Conservation (phyloP, 2,329 filamentous ascomycete genomes). For the Furcasterigmium furcatum region DNA sequence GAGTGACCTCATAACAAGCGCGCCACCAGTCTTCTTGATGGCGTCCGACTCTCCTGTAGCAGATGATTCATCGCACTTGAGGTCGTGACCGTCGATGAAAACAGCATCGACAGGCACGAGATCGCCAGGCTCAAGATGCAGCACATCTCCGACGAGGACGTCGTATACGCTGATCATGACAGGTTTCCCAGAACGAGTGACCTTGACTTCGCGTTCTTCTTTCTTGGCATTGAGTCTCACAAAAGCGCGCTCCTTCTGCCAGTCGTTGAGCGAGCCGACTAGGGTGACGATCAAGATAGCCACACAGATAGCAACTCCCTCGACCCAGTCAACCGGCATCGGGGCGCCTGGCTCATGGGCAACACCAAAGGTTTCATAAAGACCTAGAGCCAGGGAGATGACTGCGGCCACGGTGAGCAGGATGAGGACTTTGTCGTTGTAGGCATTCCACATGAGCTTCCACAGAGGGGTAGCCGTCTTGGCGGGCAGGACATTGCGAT, state of each 20-base stretch:
- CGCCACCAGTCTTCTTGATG: slow-evolving; percentile 61
- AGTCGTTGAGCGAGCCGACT: slow-evolving; percentile 77
- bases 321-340: slow-evolving; percentile 79
- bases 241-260: slow-evolving; percentile 79
- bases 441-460: slow-evolving; percentile 73
- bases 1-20: slow-evolving; percentile 54
- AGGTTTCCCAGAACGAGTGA: slow-evolving; percentile 69
- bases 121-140: slow-evolving; percentile 73
- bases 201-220: slow-evolving; percentile 70
- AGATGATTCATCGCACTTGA: slow-evolving; percentile 69
- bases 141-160: slow-evolving; percentile 69
- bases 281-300: slow-evolving; percentile 74
- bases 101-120: slow-evolving; percentile 70
- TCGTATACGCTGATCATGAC: slow-evolving; percentile 68
- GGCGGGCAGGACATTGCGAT: slow-evolving; percentile 62
- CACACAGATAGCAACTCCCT: slow-evolving; percentile 77
- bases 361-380: slow-evolving; percentile 69
- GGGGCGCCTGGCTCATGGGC: slow-evolving; percentile 43
- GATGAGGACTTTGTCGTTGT: slow-evolving; percentile 78
- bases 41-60: slow-evolving; percentile 73
- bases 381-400: slow-evolving; percentile 69
- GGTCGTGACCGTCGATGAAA: slow-evolving; percentile 50
- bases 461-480: slow-evolving; percentile 68
- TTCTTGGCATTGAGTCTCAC: slow-evolving; percentile 80
- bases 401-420: slow-evolving; percentile 67